Evolutionary conservation across 2,329 filamentous ascomycete genomes (phyloP).

Genomic region (Fusarium ramigenum): DNA sequence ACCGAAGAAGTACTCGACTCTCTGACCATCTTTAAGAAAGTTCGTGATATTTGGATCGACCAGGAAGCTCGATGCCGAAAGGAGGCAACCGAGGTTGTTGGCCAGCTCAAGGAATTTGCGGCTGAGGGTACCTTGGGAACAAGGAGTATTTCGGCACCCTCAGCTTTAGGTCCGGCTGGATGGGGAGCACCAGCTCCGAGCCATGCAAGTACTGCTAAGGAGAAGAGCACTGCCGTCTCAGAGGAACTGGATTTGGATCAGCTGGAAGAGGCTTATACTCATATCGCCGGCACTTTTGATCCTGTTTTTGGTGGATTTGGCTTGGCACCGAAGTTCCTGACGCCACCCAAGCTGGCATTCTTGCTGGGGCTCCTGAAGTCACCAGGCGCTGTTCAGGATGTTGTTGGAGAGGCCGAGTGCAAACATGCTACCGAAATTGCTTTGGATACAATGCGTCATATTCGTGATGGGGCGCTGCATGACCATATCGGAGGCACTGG

Average conservation of each 20-base stretch:
- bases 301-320: constrained; percentile 82
- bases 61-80: constrained; percentile 85
- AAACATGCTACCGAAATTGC: constrained; percentile 80
- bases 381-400: constrained; percentile 77
- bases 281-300: constrained; percentile 86
- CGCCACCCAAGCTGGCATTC: constrained; percentile 85
- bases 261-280: constrained; percentile 86
- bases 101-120: constrained; percentile 85
- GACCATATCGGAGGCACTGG: constrained; percentile 65
- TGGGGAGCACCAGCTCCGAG: constrained; percentile 46
- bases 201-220: constrained; percentile 31
- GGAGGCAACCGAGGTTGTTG: constrained; percentile 83
- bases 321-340: constrained; percentile 86
- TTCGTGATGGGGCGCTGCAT: constrained; percentile 65
- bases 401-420: constrained; percentile 87
- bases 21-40: constrained; percentile 82
- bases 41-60: constrained; percentile 78
- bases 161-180: constrained; percentile 43
- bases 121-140: constrained; percentile 80
- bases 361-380: constrained; percentile 79
- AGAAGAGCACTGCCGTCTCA: constrained; percentile 50
- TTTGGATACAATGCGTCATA: constrained; percentile 79
- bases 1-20: constrained; percentile 77
- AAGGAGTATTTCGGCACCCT: constrained; percentile 46
- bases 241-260: constrained; percentile 89